Evolutionary conservation across 31 red algal genomes (phyloP), one percentile per base, ranked within the genome.

Genomic region (Asparagopsis taxiformis): DNA sequence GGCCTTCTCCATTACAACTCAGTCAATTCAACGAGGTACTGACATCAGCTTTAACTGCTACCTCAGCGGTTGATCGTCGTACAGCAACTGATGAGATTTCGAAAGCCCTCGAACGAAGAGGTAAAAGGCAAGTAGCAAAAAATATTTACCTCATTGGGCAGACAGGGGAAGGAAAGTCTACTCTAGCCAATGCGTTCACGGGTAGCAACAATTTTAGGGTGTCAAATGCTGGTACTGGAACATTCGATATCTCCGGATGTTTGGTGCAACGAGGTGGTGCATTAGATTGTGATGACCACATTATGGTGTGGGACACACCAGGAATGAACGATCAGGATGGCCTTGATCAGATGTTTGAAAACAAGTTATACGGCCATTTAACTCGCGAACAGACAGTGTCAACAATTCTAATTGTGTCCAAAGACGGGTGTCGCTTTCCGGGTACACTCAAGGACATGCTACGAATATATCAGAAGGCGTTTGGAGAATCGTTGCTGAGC

Each of bases 131-230:
- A 1, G 5, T 17, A 29, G n/a, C 46, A 5, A 49, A 43, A 30
- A 68, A 68, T 16, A 39, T 68, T 1, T 68, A 68, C 15, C 39
- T 68, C 25, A 5, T 68, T 1, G 64, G 64, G 3, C 36, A 68
- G 46, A 68, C 64, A 24, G 64, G 64, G 26, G 39, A 68, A 29
- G 64, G 64, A 1, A 68, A 68, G 22, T 68, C 64, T 17, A 68
- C 64, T 51, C 41, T 68, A 4, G 64, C 28, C 3, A 68, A 68
- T 24, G 35, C 20, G 17, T 43, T 68, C 1, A 68, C 41, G 1
- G 64, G 64, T 30, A 68, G 17, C 0, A 15, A 51, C 13, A 2
- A 68, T 0, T 68, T 68, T 68, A 16, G 30, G 30, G 64, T 68
- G 39, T 68, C 64, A 25, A 4, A 68, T 51, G 64, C 64, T 0